Evolutionary conservation across 257 asterid genomes (phyloP).

Genomic region (Fraxinus quadrangulata): DNA sequence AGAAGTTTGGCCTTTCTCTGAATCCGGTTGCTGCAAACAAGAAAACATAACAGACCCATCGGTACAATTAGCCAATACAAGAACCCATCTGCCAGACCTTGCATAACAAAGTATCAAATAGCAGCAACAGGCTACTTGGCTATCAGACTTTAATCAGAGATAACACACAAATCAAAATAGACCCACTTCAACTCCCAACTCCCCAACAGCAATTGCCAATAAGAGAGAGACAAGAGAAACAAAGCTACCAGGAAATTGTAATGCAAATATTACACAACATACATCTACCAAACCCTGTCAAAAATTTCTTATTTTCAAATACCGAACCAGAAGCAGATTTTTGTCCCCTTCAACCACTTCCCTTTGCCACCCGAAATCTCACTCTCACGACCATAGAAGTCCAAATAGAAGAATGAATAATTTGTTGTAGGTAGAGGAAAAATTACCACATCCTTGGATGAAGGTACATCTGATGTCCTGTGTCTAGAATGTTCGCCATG

Average conservation of each 20-base stretch:
- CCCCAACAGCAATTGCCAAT: neutral
- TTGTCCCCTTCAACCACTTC: neutral
- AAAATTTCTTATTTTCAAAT: neutral
- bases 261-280: neutral
- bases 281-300: neutral
- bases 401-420: neutral
- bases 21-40: slow-evolving; percentile 62
- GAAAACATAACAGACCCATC: slow-evolving; percentile 15
- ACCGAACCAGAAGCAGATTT: neutral
- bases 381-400: neutral
- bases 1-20: slow-evolving; percentile 62
- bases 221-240: neutral
- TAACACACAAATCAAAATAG: neutral
- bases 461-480: slow-evolving; percentile 71
- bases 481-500: slow-evolving; percentile 67
- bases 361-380: neutral
- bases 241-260: neutral
- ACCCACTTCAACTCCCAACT: neutral
- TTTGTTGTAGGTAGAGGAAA: slow-evolving; percentile 3
- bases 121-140: neutral
- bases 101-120: neutral
- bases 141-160: neutral
- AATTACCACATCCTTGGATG: slow-evolving; percentile 92
- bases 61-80: neutral
- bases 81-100: neutral